Evolutionary conservation across 345 rosid species (phyloP), one percentile per base, ranked within the genome.

Genomic region (Euphorbia peplus): DNA sequence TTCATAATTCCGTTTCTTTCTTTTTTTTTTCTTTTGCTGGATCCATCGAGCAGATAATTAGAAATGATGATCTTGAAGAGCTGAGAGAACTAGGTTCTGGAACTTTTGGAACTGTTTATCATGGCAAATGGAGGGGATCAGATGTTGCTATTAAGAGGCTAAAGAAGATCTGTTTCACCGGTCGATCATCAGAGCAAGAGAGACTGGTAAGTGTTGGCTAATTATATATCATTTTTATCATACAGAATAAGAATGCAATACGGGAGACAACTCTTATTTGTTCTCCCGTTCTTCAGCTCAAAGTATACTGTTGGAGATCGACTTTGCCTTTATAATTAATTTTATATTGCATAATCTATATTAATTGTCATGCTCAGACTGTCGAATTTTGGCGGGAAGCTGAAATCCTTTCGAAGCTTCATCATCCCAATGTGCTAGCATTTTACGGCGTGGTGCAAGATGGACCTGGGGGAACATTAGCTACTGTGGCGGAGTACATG

Each of bases 71-170:
- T 80, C 89, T 95, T 53, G 98, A 91, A 87, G 99, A 95, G 83
- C 83, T 90, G 67, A 91, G 75, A 76, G 99, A 91, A 76, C 77
- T 95, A 52, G 99, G 98, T 77, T 90, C 99, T 69, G 99, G 99
- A 58, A 88, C 95, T 53, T 95, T 91, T 83, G 99, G 99, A 64
- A 95, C 98, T 46, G 97, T 95, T 53, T 95, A 91, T 75, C 99
- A 95, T 82, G 99, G 99, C 73, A 91, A 95, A 78, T 95, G 99
- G 98, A 92, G 93, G 63, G 99, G 98, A 58, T 87, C 96, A 21
- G 98, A 95, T 85, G 96, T 95, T 79, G 98, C 98, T 62, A 91
- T 95, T 67, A 95, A 91, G 85, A 84, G 96, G 67, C 89, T 95
- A 64, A 95, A 90, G 79, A 91, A 95, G 83, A 87, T 88, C 62